Base-by-base conservation (phyloP, 2,329 filamentous ascomycete species). In the Byssothecium circinans region DNA sequence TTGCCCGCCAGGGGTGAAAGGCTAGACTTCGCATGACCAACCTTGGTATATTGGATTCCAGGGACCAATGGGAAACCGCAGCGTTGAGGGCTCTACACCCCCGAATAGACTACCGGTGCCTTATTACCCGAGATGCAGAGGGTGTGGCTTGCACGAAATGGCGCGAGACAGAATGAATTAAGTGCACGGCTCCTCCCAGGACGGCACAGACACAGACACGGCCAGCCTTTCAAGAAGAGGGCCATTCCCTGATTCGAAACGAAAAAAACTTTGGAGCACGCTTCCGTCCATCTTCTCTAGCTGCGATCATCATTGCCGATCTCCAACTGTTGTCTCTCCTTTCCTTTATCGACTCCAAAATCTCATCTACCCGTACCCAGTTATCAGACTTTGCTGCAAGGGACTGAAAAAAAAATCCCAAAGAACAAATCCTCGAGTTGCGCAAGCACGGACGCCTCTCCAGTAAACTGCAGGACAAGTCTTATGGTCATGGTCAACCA, bases 121-220 rank as follows among this genome's bases (percentile, higher is more conserved):
- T 50, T 47, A 64, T 61, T 58, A 58, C 52, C 62, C 62, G 56
- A 58, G 56, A 56, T 46, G 58, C 57, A 54, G 61, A 44, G 4
- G 23, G 57, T 52, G 53, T 57, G 49, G 55, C 53, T 55, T 51
- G 49, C 49, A 42, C 45, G 17, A 27, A 38, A 58, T 55, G 57
- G 54, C 57, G 55, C 53, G 56, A 56, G 34, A 35, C n/a, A 45
- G 37, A 54, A 52, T 53, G 40, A 52, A 62, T 63, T 64, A 64
- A 64, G 62, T 22, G 56, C 44, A 55, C 50, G 45, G 52, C 51
- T 56, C 43, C 37, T 60, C 61, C 59, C 58, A 53, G 43, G 37
- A 23, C 34, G 34, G 43, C 34, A 34, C 25, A 25, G 23, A 25
- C 23, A 25, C 23, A 25, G 23, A 10, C 23, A 25, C 23, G 10